Evolutionary conservation across 2,329 filamentous ascomycete genomes (phyloP), one percentile per base, ranked within the genome.

Genomic region (Neonectria punicea): DNA sequence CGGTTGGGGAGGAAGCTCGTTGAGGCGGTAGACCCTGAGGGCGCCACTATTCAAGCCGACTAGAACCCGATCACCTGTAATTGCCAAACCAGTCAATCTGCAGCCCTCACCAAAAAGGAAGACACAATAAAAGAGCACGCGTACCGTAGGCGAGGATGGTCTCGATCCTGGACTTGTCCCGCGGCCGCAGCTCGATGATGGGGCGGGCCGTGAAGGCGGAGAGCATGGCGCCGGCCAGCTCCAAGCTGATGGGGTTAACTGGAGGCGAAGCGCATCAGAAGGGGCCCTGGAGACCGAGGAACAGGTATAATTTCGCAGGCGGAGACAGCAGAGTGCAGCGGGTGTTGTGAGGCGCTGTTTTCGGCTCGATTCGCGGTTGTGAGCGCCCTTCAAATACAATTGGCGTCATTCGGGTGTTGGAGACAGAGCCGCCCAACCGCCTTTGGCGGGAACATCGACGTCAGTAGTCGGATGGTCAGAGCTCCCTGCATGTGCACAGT

Each of bases 151-250:
- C 93, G 53, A 98, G 87, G 71, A 99, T 93, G 54, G 93, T 96
- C 82, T 99, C 96, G 81, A 99, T 97, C 85, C 92, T 96, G 71
- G 93, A 97, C 85, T 97, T 98, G 88, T 98, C 95, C 80, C 93
- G 91, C 80, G 90, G 90, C 83, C 92, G 94, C 76, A 99, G 92
- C 92, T 99, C 96, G 86, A 98, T 92, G 79, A 99, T 95, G 70
- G 94, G 93, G 77, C 93, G 92, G 84, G 96, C 94, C 74, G 92
- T 97, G 83, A 99, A 99, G 78, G 96, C 96, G 82, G 95, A 97
- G 82, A 99, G 91, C 96, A 98, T 98, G 81, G 84, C 85, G 79
- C 68, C 70, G 80, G 76, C 80, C 80, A 83, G 82, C 82, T 79
- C 81, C 70, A 72, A 73, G 74, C 75, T 76, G 72, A 69, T 69